These are phyloP conservation scores for Ajuga chamaepitys DNA, from an alignment of 257 asterid species.

Conservation along the genomic window DNA sequence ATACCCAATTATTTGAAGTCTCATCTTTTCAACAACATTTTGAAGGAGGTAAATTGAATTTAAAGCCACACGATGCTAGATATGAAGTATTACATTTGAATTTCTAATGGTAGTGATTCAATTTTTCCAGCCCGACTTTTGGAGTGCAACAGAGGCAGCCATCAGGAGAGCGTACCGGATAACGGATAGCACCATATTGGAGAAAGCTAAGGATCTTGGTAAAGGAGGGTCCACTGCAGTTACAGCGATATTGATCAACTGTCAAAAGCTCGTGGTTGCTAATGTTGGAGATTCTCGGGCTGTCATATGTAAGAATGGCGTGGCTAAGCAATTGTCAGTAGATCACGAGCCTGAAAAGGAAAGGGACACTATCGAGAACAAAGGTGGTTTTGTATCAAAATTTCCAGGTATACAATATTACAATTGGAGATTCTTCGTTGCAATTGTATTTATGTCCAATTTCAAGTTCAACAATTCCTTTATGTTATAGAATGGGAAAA, in stretches of 20 bases:
- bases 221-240: slow-evolving; percentile 97
- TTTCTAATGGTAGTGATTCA: no score
- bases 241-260: slow-evolving; percentile 73
- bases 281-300: slow-evolving; percentile 98
- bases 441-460: no score
- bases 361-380: slow-evolving; percentile 59
- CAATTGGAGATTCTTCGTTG: no score
- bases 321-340: slow-evolving; percentile 73
- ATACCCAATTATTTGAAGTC: slow-evolving; percentile 68
- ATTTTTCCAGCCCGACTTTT: slow-evolving; percentile 75
- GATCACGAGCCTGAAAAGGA: slow-evolving; percentile 86
- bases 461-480: no score
- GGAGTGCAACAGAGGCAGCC: slow-evolving; percentile 73
- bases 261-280: slow-evolving; percentile 81
- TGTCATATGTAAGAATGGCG: slow-evolving; percentile 70
- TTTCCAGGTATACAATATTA: slow-evolving; percentile 90
- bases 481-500: no score
- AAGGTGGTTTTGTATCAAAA: slow-evolving; percentile 75
- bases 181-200: slow-evolving; percentile 63
- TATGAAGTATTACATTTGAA: not conserved
- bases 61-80: no score
- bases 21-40: slow-evolving; percentile 69
- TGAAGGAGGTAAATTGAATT: slow-evolving; percentile 48
- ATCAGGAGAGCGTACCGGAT: slow-evolving; percentile 62
- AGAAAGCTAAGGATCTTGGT: slow-evolving; percentile 66